A percentile compares a stretch with the other conserved stretches of the same genome.
Conservation (phyloP, 1,284 basidiomycete species). For the Ustilago hordei region DNA sequence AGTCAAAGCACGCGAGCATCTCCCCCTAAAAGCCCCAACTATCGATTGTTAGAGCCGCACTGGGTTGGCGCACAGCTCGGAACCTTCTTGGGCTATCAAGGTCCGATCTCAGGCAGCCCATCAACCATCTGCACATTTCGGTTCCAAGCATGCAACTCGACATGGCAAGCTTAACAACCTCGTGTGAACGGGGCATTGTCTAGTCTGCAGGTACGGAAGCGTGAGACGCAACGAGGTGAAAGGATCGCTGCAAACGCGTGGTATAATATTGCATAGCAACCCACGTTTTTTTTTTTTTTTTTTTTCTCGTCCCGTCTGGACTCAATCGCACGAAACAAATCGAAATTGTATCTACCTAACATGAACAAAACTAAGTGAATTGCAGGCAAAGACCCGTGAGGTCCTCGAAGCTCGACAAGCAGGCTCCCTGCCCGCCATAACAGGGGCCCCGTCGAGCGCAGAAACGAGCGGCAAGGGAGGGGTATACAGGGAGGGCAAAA, state of each 20-base stretch:
- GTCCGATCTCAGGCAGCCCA: background rate
- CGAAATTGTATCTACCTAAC: no score
- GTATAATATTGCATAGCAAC: background rate
- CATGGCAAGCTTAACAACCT: background rate
- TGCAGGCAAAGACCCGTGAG: no score
- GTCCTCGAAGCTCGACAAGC: no score
- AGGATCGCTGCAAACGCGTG: background rate
- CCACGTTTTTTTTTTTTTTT: background rate
- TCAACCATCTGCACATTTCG: background rate
- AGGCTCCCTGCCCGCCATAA: no score
- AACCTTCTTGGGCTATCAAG: background rate
- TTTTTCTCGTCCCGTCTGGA: background rate
- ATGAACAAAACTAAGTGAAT: no score
- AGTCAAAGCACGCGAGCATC: constrained; percentile 8
- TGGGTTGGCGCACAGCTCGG: background rate
- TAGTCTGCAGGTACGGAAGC: constrained; percentile 1
- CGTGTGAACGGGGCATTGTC: background rate
- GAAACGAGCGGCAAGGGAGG: no score
- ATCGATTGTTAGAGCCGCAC: background rate
- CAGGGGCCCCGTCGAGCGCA: no score
- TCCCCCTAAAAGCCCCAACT: no score
- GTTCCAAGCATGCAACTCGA: background rate
- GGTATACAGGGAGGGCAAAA: no score
- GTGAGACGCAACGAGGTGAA: background rate
- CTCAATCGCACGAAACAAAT: no score